phyloP scores from a whole-genome alignment of 768 basidiomycete genomes.

The Leucogyrophana mollusca region DNA sequence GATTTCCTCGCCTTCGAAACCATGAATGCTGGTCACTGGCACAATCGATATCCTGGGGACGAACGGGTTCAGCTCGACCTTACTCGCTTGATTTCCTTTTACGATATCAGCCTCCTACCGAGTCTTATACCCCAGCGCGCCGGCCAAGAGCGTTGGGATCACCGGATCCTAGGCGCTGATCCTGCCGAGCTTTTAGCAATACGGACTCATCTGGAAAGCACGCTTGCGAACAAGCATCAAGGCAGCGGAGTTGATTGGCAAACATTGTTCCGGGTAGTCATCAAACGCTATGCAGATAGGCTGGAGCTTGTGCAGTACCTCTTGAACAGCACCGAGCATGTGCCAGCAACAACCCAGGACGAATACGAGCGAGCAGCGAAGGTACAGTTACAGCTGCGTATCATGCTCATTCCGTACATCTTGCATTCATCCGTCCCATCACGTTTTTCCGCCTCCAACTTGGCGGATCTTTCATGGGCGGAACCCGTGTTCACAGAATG shows the following conservation, averaged over 20 bases:
- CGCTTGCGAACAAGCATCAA: conserved; percentile 5
- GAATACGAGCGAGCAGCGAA: conserved; percentile 9
- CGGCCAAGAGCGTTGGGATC: conserved; percentile 25
- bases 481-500: conserved; percentile 28
- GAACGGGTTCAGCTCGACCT: conserved; percentile 33
- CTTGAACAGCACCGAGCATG: conserved; percentile 11
- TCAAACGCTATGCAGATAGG: conserved; percentile 30
- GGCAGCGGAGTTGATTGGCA: conserved; percentile 35
- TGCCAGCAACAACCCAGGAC: conserved; percentile 2
- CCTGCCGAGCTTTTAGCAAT: conserved; percentile 14
- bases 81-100: conserved; percentile 34
- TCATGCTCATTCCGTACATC: conserved; percentile 29
- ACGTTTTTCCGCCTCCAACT: neutral
- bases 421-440: conserved; percentile 10
- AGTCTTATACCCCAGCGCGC: conserved; percentile 27
- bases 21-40: conserved; percentile 25
- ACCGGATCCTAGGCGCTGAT: conserved; percentile 27
- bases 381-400: conserved; percentile 21
- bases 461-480: conserved; percentile 25
- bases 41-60: conserved; percentile 35
- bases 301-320: conserved; percentile 26
- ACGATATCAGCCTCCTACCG: conserved; percentile 29
- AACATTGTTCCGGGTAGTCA: conserved; percentile 23
- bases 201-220: conserved; percentile 8
- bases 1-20: conserved; percentile 1